Conservation (phyloP, 169 alveolate species). For the Perkinsus olseni region DNA sequence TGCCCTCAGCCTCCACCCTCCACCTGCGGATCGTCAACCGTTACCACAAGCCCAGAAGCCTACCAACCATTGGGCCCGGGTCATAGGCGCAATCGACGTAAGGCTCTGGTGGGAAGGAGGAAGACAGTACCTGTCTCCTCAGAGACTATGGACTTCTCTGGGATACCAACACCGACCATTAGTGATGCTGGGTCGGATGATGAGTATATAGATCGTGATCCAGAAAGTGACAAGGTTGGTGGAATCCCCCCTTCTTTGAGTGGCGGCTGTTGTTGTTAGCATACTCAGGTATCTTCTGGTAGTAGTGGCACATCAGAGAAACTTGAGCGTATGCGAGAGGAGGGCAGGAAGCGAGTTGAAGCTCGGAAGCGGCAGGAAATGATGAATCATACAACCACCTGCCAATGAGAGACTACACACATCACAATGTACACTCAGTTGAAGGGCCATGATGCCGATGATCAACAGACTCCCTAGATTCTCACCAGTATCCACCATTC, state of each 20-base stretch:
- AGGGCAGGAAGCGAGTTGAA: neutral
- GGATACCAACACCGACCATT: neutral
- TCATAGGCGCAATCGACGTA: neutral
- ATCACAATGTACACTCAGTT: too few relatives aligned
- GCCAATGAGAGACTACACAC: too few relatives aligned
- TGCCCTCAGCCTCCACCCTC: neutral
- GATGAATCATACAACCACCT: neutral
- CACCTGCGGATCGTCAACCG: neutral
- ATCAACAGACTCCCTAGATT: too few relatives aligned
- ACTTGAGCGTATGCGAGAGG: neutral
- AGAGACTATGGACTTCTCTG: neutral
- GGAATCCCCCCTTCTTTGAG: neutral
- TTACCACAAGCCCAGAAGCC: neutral
- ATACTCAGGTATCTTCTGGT: neutral
- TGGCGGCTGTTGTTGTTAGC: neutral
- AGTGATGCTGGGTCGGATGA: neutral
- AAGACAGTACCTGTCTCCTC: neutral
- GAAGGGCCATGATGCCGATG: too few relatives aligned
- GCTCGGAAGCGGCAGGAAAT: neutral
- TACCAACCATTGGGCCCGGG: neutral
- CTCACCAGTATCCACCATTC: too few relatives aligned
- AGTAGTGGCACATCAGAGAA: neutral
- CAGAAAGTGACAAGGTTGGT: neutral
- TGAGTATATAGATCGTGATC: neutral
- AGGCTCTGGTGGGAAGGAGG: too few relatives aligned